A percentile compares a stretch with the other conserved stretches of the same genome.
Evolutionary conservation across 202 grass and related monocot genomes (phyloP).

Genomic region (Zoysia matrella): DNA sequence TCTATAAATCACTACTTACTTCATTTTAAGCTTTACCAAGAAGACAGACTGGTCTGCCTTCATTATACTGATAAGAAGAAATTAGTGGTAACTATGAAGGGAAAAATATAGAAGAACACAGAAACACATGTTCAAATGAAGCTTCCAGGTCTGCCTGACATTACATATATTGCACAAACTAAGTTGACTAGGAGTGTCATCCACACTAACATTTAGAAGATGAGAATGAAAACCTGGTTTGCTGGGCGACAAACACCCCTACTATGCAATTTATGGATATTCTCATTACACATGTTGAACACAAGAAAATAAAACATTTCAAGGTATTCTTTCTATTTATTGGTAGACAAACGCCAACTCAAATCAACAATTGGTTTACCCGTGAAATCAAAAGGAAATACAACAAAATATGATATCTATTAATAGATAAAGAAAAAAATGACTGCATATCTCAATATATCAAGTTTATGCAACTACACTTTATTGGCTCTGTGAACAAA

Average conservation of each 20-base stretch:
- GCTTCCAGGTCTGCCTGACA: conserved; percentile 4
- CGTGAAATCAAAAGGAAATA: too few species aligned
- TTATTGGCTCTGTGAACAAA: neutral
- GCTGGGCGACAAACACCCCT: too few species aligned
- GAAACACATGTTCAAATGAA: conserved; percentile 21
- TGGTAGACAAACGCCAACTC: too few species aligned
- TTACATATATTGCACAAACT: neutral
- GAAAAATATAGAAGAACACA: conserved; percentile 19
- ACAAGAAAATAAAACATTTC: too few species aligned
- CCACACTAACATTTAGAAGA: neutral
- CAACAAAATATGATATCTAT: too few species aligned
- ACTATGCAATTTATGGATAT: too few species aligned
- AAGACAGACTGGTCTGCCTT: conserved; percentile 45
- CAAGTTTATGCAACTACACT: conserved; percentile 7
- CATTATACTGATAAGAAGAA: conserved; percentile 3
- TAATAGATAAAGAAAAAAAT: too few species aligned
- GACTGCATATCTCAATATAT: neutral
- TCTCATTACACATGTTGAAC: too few species aligned
- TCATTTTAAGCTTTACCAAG: conserved; percentile 45
- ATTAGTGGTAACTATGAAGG: conserved; percentile 26
- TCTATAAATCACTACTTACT: conserved; percentile 39
- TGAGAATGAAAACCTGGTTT: too few species aligned
- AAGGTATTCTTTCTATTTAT: too few species aligned
- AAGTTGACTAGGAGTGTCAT: neutral
- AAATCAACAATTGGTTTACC: too few species aligned